Conservation (phyloP, 805 yeast genomes). For the Starmerella khaoyaiensis region DNA sequence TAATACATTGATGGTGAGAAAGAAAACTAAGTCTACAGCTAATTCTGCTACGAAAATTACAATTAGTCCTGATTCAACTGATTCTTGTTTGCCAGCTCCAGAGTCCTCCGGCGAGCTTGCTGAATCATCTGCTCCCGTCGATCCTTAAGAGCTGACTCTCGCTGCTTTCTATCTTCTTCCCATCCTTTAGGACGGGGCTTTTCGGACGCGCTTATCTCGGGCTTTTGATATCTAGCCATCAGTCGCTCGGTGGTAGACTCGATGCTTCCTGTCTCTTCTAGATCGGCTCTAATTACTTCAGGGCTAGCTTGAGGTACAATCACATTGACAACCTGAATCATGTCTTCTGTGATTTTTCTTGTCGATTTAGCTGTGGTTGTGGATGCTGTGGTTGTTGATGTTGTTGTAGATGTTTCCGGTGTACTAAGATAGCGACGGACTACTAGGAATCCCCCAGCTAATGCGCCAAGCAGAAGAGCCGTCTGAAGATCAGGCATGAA, state of each 20-base stretch:
- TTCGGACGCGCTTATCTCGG: conserved; percentile 5
- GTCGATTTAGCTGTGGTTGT: conserved; percentile 1
- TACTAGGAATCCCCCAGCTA: conserved; percentile 15
- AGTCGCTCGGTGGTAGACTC: conserved; percentile 66
- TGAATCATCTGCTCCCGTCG: conserved; percentile 47
- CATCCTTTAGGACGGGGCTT: conserved; percentile 23
- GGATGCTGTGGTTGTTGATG: neutral
- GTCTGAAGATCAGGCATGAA: conserved; percentile 21
- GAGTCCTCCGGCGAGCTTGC: conserved; percentile 39
- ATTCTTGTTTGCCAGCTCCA: conserved; percentile 11
- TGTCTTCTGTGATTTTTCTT: conserved; percentile 31
- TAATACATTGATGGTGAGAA: conserved; percentile 18
- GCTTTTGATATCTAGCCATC: conserved; percentile 30
- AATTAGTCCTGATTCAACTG: conserved; percentile 1
- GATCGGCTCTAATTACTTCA: conserved; percentile 60
- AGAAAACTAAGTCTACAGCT: conserved; percentile 6
- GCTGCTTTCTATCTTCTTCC: conserved; percentile 34
- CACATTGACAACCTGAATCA: conserved; percentile 77
- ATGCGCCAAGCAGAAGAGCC: conserved; percentile 18
- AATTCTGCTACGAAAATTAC: neutral
- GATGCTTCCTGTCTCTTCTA: conserved; percentile 55
- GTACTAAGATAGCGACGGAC: conserved; percentile 14
- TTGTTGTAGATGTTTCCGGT: neutral
- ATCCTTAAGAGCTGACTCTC: conserved; percentile 34
- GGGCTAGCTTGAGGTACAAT: conserved; percentile 61